Evolutionary conservation across 2,329 filamentous ascomycete species (phyloP), one percentile per base, ranked within the genome.

Genomic region (Lecanicillium sp.): DNA sequence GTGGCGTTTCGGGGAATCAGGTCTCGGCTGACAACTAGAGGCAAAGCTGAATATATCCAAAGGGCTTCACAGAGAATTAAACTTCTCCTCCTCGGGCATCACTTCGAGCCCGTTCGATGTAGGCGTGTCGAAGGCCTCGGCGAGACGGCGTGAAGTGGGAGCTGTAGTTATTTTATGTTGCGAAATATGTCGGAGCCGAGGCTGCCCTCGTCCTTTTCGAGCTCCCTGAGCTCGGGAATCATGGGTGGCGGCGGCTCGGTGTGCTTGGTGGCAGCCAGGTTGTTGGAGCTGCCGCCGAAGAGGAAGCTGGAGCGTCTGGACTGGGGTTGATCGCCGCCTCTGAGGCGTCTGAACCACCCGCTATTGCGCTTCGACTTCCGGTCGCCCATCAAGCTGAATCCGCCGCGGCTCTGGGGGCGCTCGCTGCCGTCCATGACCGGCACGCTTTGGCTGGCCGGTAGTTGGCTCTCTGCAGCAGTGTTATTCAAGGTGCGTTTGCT

Each of bases 341-440:
- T 69, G 56, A 81, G 67, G 50, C 77, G 71, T 55, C 72, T 71
- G 56, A 82, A 81, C 77, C 77, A 82, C 32, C 77, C 75, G 57
- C 78, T 81, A 56, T 67, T 67, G 51, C 78, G 74, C 60, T 71
- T 79, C 52, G 72, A 63, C 61, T 76, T 79, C 56, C 71, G 74
- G 26, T 77, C 74, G 56, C 76, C 75, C 54, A 69, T 53, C 46
- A 74, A 60, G 56, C 73, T 75, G 52, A 62, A 67, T 48, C 70
- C 68, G 53, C 72, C 70, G 52, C 72, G 74, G 61, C 76, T 81
- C 44, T 66, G 66, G 4, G 77, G 78, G 35, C 77, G 68, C 45
- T 55, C 59, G 49, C 55, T 58, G 15, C 23, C 15, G 56, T 60
- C 64, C 54, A 65, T 62, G 29, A 56, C 49, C 21, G 51, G 51